A percentile compares a stretch with the other conserved stretches of the same genome.
Evolutionary conservation across 768 basidiomycete genomes (phyloP).

Genomic region (Aureoboletus auriporus): DNA sequence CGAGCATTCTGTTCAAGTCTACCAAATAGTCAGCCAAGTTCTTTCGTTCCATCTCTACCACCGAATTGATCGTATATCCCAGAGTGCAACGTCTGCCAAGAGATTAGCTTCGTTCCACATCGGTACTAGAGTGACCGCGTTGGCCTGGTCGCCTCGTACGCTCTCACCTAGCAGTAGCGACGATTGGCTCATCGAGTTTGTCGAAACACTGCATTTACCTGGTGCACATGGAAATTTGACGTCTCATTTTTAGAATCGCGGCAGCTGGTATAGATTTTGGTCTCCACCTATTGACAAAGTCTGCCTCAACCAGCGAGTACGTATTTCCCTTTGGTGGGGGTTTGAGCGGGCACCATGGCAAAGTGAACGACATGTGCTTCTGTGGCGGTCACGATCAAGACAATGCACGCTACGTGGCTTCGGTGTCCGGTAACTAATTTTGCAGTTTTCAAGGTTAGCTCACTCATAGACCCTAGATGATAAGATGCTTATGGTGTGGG

Average conservation of each 20-base stretch:
- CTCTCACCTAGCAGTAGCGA: constrained; percentile 63
- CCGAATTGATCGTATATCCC: constrained; percentile 7
- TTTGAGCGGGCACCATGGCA: constrained; percentile 76
- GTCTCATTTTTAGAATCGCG: constrained; percentile 46
- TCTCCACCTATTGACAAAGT: constrained; percentile 65
- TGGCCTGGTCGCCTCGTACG: constrained; percentile 74
- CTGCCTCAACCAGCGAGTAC: constrained; percentile 42
- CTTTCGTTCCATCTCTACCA: constrained; percentile 1
- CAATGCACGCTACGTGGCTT: constrained; percentile 69
- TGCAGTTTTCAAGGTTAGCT: not conserved
- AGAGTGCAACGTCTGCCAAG: constrained; percentile 43
- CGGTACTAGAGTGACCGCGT: constrained; percentile 63
- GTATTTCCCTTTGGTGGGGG: constrained; percentile 76
- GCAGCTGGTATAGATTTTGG: constrained; percentile 68
- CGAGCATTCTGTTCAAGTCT: constrained; percentile 66
- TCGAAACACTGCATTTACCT: constrained; percentile 1
- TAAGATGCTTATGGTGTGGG: constrained; percentile 85
- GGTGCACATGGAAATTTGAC: constrained; percentile 5
- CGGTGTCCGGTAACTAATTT: constrained; percentile 59
- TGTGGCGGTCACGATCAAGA: constrained; percentile 73
- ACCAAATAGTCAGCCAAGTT: constrained; percentile 52
- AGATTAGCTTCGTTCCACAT: constrained; percentile 70
- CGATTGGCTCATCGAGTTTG: constrained; percentile 72
- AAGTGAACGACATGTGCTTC: constrained; percentile 74
- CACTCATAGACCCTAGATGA: constrained; percentile 48